Conservation (phyloP, 1,284 basidiomycete species). For the Malassezia brasiliensis region DNA sequence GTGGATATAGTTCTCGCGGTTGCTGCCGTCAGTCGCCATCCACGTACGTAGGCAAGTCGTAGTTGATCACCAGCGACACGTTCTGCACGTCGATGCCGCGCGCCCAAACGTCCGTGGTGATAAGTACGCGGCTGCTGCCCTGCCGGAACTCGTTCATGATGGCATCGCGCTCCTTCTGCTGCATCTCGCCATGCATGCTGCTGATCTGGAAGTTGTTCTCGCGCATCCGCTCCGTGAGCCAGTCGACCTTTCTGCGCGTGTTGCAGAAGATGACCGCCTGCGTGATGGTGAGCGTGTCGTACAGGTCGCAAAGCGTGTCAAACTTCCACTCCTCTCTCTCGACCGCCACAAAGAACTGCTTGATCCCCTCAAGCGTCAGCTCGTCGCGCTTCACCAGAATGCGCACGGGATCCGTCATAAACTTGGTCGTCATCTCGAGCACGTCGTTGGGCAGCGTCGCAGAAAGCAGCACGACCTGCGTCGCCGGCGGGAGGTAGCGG, state of each 20-base stretch:
- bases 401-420: constrained; percentile 98
- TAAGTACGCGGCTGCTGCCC: constrained; percentile 56
- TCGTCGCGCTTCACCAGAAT: constrained; percentile 99
- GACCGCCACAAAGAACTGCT: constrained; percentile 98
- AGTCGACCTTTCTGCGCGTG: constrained; percentile 96
- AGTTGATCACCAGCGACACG: constrained; percentile 96
- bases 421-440: constrained; percentile 98
- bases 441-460: constrained; percentile 96
- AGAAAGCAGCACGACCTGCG: constrained; percentile 90
- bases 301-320: constrained; percentile 88
- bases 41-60: constrained; percentile 63
- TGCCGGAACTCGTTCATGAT: constrained; percentile 98
- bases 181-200: constrained; percentile 82
- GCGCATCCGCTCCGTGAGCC: constrained; percentile 97
- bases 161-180: constrained; percentile 92
- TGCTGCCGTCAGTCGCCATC: constrained; percentile 61
- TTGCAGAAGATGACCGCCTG: constrained; percentile 99
- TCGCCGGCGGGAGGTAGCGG: constrained; percentile 93
- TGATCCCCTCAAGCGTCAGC: constrained; percentile 97
- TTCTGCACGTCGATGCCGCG: constrained; percentile 98
- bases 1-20: constrained; percentile 98
- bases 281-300: constrained; percentile 97
- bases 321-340: constrained; percentile 99
- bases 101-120: constrained; percentile 76
- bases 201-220: constrained; percentile 51